Base-by-base conservation (phyloP, 2,329 filamentous ascomycete species). In the Phialemoniopsis sp. region DNA sequence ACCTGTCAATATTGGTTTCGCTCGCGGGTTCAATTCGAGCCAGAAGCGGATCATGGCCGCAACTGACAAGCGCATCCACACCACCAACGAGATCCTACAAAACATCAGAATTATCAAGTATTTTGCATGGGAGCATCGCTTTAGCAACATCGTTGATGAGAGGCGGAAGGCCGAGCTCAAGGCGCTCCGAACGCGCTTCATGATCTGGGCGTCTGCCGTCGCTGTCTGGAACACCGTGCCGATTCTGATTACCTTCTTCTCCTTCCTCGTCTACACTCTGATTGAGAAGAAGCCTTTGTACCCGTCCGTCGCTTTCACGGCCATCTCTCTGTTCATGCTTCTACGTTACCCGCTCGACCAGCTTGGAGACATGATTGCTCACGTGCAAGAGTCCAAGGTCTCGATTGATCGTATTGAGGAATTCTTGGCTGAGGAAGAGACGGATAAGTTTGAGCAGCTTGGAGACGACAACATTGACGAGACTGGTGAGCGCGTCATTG, bases 81-180 rank as follows among this genome's bases (percentile, higher is more conserved):
- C 89, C 5, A 98, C 93, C 5, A 98, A 98, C 59, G 93, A 98
- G 63, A 87, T 97, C 8, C 71, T 98, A 19, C 90, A 95, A 57
- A 98, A 97, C 54, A 97, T 98, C 49, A 82, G 93, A 37, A 96
- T 98, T 59, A 97, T 98, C 77, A 98, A 98, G 59, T 98, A 93
- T 63, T 98, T 98, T 59, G 91, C 93, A 0, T 98, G 93, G 93
- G 93, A 98, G 61, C 82, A 89, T 52, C 85, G 91, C 3, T 98
- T 96, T 58, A 80, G 87, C 41, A 78, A 80, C 16, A 81, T 88
- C 39, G 89, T 98, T 28, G 86, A 94, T 44, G 91, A 96, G 59
- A 96, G 95, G 67, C 82, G 93, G 46, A 72, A 73, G 32, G 71
- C 71, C 4, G 93, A 98, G 60, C 73, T 98, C 37, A 81, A 77